Evolutionary conservation across 1,284 basidiomycete genomes (phyloP).

Genomic region (Coniophora puteana): DNA sequence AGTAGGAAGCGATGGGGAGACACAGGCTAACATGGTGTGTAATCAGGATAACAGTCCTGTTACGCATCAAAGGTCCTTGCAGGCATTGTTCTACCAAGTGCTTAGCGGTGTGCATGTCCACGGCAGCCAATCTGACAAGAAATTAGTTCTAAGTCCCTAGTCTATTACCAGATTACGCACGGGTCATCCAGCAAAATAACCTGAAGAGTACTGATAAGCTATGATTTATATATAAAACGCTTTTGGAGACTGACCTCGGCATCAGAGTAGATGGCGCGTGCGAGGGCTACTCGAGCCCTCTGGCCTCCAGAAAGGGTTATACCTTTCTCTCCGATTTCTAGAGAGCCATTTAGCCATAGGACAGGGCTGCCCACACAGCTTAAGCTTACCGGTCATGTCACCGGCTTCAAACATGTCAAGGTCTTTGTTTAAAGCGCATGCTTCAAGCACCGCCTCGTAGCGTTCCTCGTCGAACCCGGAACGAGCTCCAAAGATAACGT

Average conservation of each 20-base stretch:
- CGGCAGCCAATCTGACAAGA: constrained; percentile 65
- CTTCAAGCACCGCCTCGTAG: constrained; percentile 73
- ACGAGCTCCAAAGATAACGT: constrained; percentile 75
- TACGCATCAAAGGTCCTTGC: constrained; percentile 55
- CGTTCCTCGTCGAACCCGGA: constrained; percentile 64
- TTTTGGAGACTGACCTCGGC: constrained; percentile 40
- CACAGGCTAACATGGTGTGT: constrained; percentile 84
- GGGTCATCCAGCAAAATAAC: constrained; percentile 85
- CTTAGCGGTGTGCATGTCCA: constrained; percentile 86
- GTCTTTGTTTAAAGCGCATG: constrained; percentile 77
- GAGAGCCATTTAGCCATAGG: constrained; percentile 2
- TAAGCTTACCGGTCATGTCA: constrained; percentile 66
- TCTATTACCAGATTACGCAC: constrained; percentile 35
- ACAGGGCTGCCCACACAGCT: constrained; percentile 1
- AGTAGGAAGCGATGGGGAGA: constrained; percentile 57
- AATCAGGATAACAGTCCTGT: constrained; percentile 77
- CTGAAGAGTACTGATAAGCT: constrained; percentile 29
- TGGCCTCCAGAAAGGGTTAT: constrained; percentile 79
- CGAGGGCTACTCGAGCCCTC: constrained; percentile 71
- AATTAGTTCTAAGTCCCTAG: constrained; percentile 4
- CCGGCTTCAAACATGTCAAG: constrained; percentile 76
- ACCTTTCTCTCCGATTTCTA: constrained; percentile 80
- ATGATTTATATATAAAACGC: background rate
- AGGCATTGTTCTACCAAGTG: constrained; percentile 67
- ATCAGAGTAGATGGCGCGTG: constrained; percentile 62